Evolutionary conservation across 2,329 filamentous ascomycete species (phyloP).

Genomic region (Phaeosphaeria sp.): DNA sequence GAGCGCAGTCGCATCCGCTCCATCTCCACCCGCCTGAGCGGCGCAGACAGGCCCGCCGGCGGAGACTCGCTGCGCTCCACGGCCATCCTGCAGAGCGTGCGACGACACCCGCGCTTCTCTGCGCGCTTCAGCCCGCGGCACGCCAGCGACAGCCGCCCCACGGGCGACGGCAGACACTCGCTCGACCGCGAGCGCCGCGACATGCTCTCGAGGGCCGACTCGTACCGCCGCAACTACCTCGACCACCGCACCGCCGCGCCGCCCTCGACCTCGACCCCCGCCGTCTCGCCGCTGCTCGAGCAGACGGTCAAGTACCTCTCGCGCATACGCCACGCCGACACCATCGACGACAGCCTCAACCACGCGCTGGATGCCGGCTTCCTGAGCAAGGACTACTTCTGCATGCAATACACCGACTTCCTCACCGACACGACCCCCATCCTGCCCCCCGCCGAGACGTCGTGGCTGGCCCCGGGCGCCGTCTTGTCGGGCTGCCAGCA

Average conservation of each 20-base stretch:
- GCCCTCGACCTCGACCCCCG: constrained; percentile 22
- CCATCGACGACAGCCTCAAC: constrained; percentile 61
- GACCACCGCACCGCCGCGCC: constrained; percentile 36
- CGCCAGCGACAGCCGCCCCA: constrained; percentile 47
- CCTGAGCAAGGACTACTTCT: constrained; percentile 59
- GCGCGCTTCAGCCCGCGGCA: constrained; percentile 46
- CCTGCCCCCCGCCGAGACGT: constrained; percentile 60
- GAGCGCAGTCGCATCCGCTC: constrained; percentile 38
- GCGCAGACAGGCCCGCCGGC: neutral
- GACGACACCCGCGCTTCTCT: constrained; percentile 49
- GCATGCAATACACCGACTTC: constrained; percentile 63
- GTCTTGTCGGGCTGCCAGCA: constrained; percentile 68
- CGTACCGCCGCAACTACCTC: constrained; percentile 36
- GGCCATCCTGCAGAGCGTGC: constrained; percentile 49
- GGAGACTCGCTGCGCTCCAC: constrained; percentile 44
- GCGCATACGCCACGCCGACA: constrained; percentile 60
- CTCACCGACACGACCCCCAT: constrained; percentile 62
- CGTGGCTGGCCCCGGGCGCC: constrained; percentile 67
- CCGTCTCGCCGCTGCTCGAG: constrained; percentile 55
- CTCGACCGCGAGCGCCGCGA: constrained; percentile 28
- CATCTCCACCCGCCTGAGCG: constrained; percentile 30
- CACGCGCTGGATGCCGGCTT: constrained; percentile 62
- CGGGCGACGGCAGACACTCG: constrained; percentile 23
- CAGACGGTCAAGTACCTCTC: constrained; percentile 68
- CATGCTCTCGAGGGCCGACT: constrained; percentile 31